These are phyloP conservation scores for Musa schizocarpa DNA, from an alignment of 176 grass and related monocot genomes.

Conservation along the genomic window DNA sequence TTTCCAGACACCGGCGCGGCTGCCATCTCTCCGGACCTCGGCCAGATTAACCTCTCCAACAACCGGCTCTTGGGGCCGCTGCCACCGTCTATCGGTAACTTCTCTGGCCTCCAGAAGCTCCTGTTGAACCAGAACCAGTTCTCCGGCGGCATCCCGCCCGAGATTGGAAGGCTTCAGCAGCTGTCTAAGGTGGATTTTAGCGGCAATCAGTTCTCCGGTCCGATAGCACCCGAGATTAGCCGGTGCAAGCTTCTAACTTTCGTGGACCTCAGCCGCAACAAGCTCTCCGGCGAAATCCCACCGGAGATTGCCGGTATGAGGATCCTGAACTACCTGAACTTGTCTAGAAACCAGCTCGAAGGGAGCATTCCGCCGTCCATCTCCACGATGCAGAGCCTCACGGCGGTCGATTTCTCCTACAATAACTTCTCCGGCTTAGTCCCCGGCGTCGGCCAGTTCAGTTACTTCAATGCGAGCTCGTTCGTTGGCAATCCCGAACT, in stretches of 20 bases:
- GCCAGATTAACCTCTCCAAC: slow-evolving; percentile 5
- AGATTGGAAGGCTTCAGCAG: slow-evolving; percentile 18
- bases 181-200: slow-evolving; percentile 15
- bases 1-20: not conserved
- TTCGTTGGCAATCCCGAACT: slow-evolving; percentile 60
- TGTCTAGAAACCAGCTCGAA: slow-evolving; percentile 20
- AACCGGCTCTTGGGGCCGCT: slow-evolving; percentile 19
- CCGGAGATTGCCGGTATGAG: slow-evolving; percentile 15
- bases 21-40: not conserved
- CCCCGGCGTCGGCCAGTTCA: slow-evolving; percentile 69
- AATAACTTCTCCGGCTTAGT: slow-evolving; percentile 59
- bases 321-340: slow-evolving; percentile 10
- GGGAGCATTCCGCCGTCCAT: slow-evolving; percentile 21
- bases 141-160: slow-evolving; percentile 18
- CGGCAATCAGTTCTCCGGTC: slow-evolving; percentile 22
- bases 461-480: slow-evolving; percentile 87
- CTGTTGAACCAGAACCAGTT: slow-evolving; percentile 22
- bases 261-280: slow-evolving; percentile 11
- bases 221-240: slow-evolving; percentile 8
- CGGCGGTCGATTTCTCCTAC: slow-evolving; percentile 37
- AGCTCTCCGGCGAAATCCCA: slow-evolving; percentile 26
- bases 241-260: slow-evolving; percentile 11
- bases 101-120: slow-evolving; percentile 9
- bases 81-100: slow-evolving; percentile 21
- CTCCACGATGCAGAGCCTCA: slow-evolving; percentile 19